Evolutionary conservation across 192 early-diverging fungal species (phyloP).

Genomic region (Thamnidium elegans): DNA sequence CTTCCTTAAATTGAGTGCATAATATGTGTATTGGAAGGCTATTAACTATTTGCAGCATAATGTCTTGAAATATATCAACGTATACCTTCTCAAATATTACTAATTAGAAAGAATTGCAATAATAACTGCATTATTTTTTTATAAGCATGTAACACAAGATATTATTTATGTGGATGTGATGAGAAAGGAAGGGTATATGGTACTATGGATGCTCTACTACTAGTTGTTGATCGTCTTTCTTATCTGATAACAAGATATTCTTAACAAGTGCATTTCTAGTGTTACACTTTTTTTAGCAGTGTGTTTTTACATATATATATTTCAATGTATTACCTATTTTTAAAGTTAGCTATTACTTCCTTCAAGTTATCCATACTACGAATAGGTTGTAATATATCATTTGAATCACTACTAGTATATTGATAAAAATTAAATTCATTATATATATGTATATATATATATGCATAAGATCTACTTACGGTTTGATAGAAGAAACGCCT

Average conservation of each 20-base stretch:
- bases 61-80: too few relatives aligned
- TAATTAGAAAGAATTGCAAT: too few relatives aligned
- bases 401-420: constrained; percentile 15
- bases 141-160: too few relatives aligned
- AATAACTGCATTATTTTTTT: too few relatives aligned
- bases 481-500: constrained; percentile 31
- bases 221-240: background rate
- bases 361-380: constrained; percentile 28
- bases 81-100: too few relatives aligned
- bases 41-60: too few relatives aligned
- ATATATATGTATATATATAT: background rate
- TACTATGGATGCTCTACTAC: background rate
- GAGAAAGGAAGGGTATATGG: too few relatives aligned
- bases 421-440: background rate
- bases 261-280: constrained; percentile 22
- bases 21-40: too few relatives aligned
- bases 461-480: constrained; percentile 1
- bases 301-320: background rate
- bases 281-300: background rate
- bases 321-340: constrained; percentile 25
- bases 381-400: constrained; percentile 17
- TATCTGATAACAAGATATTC: constrained; percentile 5
- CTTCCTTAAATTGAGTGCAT: too few relatives aligned
- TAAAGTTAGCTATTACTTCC: constrained; percentile 31
- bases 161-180: too few relatives aligned